Evolutionary conservation across 108 stramenopile species (phyloP), one percentile per base, ranked within the genome.

Genomic region (Fistulifera pelliculosa): DNA sequence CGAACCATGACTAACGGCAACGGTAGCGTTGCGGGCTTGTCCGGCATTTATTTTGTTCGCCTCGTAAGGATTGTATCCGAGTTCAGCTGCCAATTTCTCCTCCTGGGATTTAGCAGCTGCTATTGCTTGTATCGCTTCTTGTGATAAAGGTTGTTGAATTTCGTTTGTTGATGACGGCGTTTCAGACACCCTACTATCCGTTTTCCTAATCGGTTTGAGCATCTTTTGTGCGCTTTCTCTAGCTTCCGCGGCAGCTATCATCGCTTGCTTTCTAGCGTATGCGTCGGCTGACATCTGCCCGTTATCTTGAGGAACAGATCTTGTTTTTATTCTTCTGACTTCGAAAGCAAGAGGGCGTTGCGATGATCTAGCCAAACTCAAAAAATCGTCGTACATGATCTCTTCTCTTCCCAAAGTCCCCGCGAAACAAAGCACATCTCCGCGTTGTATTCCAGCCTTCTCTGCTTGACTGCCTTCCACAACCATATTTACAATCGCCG

Each of bases 61-160:
- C 64, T 86, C 85, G 50, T 90, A 90, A 0, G 89, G 89, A 69
- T 90, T 90, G 58, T 90, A 90, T 43, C 89, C 89, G 27, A 90
- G 60, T 27, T 67, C 55, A 28, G 47, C 65, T 2, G 79, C 85
- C 28, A 70, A 43, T 25, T 60, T 38, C 42, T 52, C 62, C 27
- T 90, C 89, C 0, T 48, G 62, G 22, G 53, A 43, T 53, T 90
- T 90, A 27, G 73, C 80, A 54, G 76, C 76, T 19, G 47, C 66
- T n/a, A 79, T 63, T 7, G 85, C 89, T 22, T 56, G 62, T 44
- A 44, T 56, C 25, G 83, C 64, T 43, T 77, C 85, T 45, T 76
- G 78, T 3, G 31, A 35, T 35, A 35, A 35, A 21, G 74, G 67
- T 35, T 61, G 27, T 12, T 71, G 70, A 6, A 7, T 15, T 2